These are phyloP conservation scores for Ploettnerulaceae sp. DNA, from an alignment of 2,329 filamentous ascomycete species.

Conservation along the genomic window DNA sequence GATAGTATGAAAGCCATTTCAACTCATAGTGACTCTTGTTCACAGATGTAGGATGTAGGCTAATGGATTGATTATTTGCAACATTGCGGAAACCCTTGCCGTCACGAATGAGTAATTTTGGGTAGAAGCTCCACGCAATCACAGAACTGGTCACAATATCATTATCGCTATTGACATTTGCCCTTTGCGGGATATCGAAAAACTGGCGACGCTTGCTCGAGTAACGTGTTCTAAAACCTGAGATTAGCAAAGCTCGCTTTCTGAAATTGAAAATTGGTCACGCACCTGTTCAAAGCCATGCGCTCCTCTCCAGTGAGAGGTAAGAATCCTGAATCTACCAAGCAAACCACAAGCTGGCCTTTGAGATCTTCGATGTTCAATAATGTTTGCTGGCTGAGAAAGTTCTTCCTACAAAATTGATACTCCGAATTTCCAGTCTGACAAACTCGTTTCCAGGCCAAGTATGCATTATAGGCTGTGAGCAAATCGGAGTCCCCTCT, in stretches of 20 bases:
- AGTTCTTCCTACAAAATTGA: conserved; percentile 92
- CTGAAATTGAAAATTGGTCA: conserved; percentile 32
- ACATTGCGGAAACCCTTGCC: conserved; percentile 86
- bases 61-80: conserved; percentile 86
- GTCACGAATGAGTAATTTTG: conserved; percentile 81
- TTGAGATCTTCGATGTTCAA: conserved; percentile 94
- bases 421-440: conserved; percentile 67
- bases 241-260: conserved; percentile 6
- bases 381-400: conserved; percentile 81
- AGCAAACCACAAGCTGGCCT: conserved; percentile 77
- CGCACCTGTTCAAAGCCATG: conserved; percentile 54
- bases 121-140: conserved; percentile 92
- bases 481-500: conserved; percentile 86
- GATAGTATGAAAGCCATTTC: conserved; percentile 89
- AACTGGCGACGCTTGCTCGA: conserved; percentile 63
- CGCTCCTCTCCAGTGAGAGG: conserved; percentile 70
- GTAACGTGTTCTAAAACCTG: conserved; percentile 50
- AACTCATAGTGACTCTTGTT: conserved; percentile 68
- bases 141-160: conserved; percentile 76
- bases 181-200: conserved; percentile 72
- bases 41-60: conserved; percentile 80
- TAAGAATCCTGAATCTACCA: conserved; percentile 82
- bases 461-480: conserved; percentile 91
- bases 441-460: conserved; percentile 80
- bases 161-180: conserved; percentile 72